Evolutionary conservation across 2,329 filamentous ascomycete genomes (phyloP), one percentile per base, ranked within the genome.

Genomic region (Epichloe bromicola): DNA sequence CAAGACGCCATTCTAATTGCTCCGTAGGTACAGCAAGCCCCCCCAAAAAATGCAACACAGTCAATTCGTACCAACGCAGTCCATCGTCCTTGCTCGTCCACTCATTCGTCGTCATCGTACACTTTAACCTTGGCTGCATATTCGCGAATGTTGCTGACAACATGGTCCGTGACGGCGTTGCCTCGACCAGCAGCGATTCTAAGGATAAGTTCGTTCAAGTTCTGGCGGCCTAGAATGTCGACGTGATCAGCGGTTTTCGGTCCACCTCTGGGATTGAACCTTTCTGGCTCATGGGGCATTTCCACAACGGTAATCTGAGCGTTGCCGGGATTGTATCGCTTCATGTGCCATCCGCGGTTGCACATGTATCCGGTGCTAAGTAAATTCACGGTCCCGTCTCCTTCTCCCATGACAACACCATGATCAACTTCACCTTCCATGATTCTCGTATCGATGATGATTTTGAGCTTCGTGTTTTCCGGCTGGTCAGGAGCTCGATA

Each of bases 291-390:
- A 63, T 98, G 93, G 1, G 84, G 86, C 93, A 98, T 98, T 71
- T 98, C 93, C 54, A 85, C 89, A 0, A 90, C 86, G 40, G 82
- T 94, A 55, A 98, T 73, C 60, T 88, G 81, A 34, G 84, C 78
- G 2, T 84, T 83, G 0, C 88, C 85, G 0, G 93, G 93, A 61
- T 98, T 98, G 65, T 94, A 98, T 37, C 93, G 79, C 67, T 88
- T 89, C 67, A 96, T 86, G 52, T 83, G 82, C 93, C 93, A 98
- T 3, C 93, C 93, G 60, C 85, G 88, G 59, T 88, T 85, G 66
- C 93, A 98, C 93, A 98, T 97, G 65, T 97, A 98, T 2, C 91
- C 93, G 1, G 82, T 81, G 59, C 86, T 94, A 11, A 98, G 70
- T n/a, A 98, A 68, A 57, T 90, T 95, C 41, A 98, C 93, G 0